phyloP scores from a whole-genome alignment of 768 basidiomycete genomes.

The Tephrocybe sp. region DNA sequence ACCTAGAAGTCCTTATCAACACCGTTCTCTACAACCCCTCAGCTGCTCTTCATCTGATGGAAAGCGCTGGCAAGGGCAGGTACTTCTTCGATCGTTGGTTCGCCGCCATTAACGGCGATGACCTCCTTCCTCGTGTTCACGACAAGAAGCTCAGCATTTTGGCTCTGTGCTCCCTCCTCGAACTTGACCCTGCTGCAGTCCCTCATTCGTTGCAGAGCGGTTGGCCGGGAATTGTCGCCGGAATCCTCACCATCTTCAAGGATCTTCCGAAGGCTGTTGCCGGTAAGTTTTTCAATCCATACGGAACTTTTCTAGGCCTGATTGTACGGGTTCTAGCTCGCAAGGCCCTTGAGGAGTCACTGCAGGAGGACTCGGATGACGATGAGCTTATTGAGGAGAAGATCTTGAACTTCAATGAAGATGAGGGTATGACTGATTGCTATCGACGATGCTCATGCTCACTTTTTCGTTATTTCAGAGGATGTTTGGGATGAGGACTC shows the following conservation, averaged over 20 bases:
- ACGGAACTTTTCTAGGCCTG: background rate
- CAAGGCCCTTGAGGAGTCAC: slow-evolving; percentile 56
- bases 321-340: slow-evolving; percentile 41
- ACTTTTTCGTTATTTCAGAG: slow-evolving; percentile 40
- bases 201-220: slow-evolving; percentile 64
- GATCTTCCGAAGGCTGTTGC: slow-evolving; percentile 75
- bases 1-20: slow-evolving; percentile 83
- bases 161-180: slow-evolving; percentile 75
- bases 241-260: slow-evolving; percentile 73
- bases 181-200: slow-evolving; percentile 57
- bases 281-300: slow-evolving; percentile 35
- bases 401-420: slow-evolving; percentile 63
- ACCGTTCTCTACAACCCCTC: slow-evolving; percentile 81
- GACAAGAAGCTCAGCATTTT: slow-evolving; percentile 85
- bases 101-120: slow-evolving; percentile 59
- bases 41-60: slow-evolving; percentile 76
- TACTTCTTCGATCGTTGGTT: slow-evolving; percentile 90
- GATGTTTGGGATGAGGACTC: slow-evolving; percentile 93
- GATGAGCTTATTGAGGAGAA: slow-evolving; percentile 55
- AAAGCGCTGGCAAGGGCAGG: slow-evolving; percentile 60
- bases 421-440: slow-evolving; percentile 48
- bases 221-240: slow-evolving; percentile 76
- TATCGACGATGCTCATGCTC: background rate
- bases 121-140: slow-evolving; percentile 77
- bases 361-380: slow-evolving; percentile 36